A percentile compares a stretch with the other conserved stretches of the same genome.
These are phyloP conservation scores for Komagataella pseudopastoris DNA, from an alignment of 805 yeast species.

Conservation along the genomic window DNA sequence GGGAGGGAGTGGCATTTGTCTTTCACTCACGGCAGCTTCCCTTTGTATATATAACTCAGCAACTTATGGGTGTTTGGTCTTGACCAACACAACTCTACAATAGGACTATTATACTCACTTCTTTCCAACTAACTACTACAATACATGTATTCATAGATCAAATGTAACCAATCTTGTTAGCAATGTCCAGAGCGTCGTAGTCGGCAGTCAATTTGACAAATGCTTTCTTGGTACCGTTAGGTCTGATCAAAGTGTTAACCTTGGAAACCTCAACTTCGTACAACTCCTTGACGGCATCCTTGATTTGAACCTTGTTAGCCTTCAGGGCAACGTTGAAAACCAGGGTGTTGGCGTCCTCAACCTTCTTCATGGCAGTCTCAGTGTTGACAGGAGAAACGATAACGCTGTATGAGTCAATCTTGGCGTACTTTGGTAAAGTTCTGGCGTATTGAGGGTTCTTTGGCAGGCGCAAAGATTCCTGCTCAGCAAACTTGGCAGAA, in stretches of 20 bases:
- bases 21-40: not conserved
- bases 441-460: constrained; percentile 94
- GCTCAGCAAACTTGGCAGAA: constrained; percentile 88
- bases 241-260: constrained; percentile 96
- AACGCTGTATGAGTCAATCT: constrained; percentile 92
- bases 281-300: constrained; percentile 95
- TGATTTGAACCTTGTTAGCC: constrained; percentile 98
- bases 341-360: constrained; percentile 98
- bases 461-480: constrained; percentile 91
- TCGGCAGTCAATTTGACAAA: constrained; percentile 98
- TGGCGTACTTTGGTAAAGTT: constrained; percentile 94
- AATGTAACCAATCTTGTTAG: constrained; percentile 99
- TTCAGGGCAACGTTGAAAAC: constrained; percentile 96
- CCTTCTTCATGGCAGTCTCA: constrained; percentile 98
- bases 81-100: not conserved
- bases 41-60: not conserved
- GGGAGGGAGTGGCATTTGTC: not conserved
- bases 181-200: constrained; percentile 98
- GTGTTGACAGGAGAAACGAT: constrained; percentile 91
- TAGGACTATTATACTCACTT: not conserved
- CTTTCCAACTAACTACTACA: not conserved
- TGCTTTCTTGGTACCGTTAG: constrained; percentile 99
- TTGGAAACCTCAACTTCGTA: constrained; percentile 90
- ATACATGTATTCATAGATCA: constrained; percentile 24
- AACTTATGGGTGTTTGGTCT: not conserved